Evolutionary conservation across 257 asterid species (phyloP).

Genomic region (Schizonepeta tenuifolia): DNA sequence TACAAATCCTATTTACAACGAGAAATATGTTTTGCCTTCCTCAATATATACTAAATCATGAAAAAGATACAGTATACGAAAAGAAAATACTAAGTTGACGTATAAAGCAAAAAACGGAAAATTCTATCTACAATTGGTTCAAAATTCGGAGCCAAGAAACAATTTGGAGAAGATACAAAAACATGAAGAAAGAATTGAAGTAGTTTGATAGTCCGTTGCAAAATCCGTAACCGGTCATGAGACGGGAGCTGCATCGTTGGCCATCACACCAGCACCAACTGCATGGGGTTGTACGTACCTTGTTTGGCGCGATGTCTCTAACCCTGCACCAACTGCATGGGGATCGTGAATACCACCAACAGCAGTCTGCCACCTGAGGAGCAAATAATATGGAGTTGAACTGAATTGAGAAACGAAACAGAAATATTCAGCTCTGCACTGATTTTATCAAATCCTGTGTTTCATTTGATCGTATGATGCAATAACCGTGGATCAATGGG

Average conservation of each 20-base stretch:
- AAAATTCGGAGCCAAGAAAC: too few species aligned
- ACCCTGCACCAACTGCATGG: too few species aligned
- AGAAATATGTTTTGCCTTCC: too few species aligned
- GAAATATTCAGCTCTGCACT: constrained; percentile 31
- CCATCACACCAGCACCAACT: constrained; percentile 31
- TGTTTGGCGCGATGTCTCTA: constrained; percentile 91
- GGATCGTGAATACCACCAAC: too few species aligned
- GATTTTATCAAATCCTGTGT: constrained; percentile 58
- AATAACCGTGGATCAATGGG: constrained; percentile 92
- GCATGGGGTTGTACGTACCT: constrained; percentile 64
- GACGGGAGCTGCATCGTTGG: constrained; percentile 16
- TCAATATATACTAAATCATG: too few species aligned
- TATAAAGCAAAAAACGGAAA: too few species aligned
- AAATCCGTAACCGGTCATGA: constrained; percentile 1
- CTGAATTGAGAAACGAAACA: constrained; percentile 15
- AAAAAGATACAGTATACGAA: too few species aligned
- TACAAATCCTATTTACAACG: too few species aligned
- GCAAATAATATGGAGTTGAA: constrained; percentile 12
- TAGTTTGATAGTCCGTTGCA: neutral
- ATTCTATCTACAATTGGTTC: too few species aligned
- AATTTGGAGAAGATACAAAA: too few species aligned
- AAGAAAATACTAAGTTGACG: too few species aligned
- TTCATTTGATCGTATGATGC: constrained; percentile 82
- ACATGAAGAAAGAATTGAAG: neutral
- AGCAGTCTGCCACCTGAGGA: too few species aligned